Percentiles rank a stretch among this genome's conserved stretches.
Conservation (phyloP, 2,329 filamentous ascomycete genomes). For the Septoria petroselini region DNA sequence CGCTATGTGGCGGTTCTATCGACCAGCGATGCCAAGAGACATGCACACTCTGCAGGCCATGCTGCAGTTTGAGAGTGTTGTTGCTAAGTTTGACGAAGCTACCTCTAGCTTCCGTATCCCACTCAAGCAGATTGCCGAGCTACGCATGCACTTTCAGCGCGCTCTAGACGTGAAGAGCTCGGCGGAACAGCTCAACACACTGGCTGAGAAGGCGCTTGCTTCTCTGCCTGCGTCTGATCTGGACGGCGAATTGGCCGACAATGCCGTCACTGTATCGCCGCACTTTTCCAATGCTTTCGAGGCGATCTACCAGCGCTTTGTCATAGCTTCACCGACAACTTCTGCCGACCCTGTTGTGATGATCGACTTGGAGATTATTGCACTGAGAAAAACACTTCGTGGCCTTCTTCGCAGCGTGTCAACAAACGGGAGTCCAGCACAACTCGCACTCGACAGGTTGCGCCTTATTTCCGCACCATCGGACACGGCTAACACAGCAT, state of each 20-base stretch:
- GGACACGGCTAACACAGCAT: background rate
- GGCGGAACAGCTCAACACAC: slow-evolving; percentile 19
- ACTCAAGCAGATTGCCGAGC: slow-evolving; percentile 27
- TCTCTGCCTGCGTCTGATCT: slow-evolving; percentile 17
- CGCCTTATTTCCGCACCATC: slow-evolving; percentile 15
- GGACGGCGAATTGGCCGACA: slow-evolving; percentile 12
- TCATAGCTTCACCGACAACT: slow-evolving; percentile 3
- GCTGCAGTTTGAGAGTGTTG: slow-evolving; percentile 45
- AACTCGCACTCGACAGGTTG: slow-evolving; percentile 2
- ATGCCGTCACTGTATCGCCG: slow-evolving; percentile 30
- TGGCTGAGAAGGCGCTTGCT: slow-evolving; percentile 22
- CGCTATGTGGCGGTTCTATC: slow-evolving; percentile 59
- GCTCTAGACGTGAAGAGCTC: slow-evolving; percentile 22
- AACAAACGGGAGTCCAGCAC: background rate
- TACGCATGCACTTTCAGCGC: slow-evolving; percentile 30
- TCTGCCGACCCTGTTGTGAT: background rate
- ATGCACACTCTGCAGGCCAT: slow-evolving; percentile 40
- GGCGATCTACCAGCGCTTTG: slow-evolving; percentile 41
- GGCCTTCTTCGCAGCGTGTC: slow-evolving; percentile 10
- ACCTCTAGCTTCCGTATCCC: slow-evolving; percentile 27
- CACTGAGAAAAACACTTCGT: slow-evolving; percentile 8
- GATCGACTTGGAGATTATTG: slow-evolving; percentile 22
- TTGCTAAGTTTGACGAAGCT: slow-evolving; percentile 45
- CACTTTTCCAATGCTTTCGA: slow-evolving; percentile 50
- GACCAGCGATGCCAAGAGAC: slow-evolving; percentile 55